Base-by-base conservation (phyloP, 768 basidiomycete genomes). In the Pluteus cervinus region DNA sequence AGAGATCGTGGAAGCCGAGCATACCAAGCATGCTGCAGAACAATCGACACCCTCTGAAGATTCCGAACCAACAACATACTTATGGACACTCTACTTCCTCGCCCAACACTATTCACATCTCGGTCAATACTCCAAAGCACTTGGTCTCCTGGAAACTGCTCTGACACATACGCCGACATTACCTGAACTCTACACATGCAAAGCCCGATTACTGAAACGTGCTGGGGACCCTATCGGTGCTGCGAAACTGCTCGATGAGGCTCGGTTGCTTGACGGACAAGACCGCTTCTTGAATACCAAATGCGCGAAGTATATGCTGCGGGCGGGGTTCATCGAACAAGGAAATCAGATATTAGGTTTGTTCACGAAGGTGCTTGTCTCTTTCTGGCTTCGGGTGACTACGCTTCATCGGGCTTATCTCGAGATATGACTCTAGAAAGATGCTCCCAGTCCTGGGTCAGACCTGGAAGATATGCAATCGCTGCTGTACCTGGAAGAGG, bases 391-490 rank as follows among this genome's bases (percentile, higher is more conserved):
- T 18, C 21, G 17, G 17, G 9, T 7, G n/a, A 17, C 10, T 29
- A 12, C 4, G n/a, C 7, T 22, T 12, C 5, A 4, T 21, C 24
- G 16, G 2, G 15, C 7, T n/a, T 29, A 9, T 11, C 18, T 17
- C 31, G 15, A 41, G 10, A 11, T 23, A 11, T n/a, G 4, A 7
- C n/a, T 28, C 25, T 54, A 94, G 90, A 97, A 94, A 78, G 93
- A 90, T 50, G 77, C 88, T 2, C 48, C 68, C 0, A 69, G 75
- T 35, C 84, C 90, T 12, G 75, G 75, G 3, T 64, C 73, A 7
- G 96, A 99, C 58, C 64, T 98, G 23, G 82, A 91, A 47, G 94
- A 98, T 43, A 91, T 99, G 89, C 96, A 99, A 57, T 91, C 89
- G 17, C 56, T 93, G 31, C 75, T 92, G 48, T 96, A 86, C 61